phyloP scores from a whole-genome alignment of 2,329 filamentous ascomycete genomes.

The Diatrype stigma region DNA sequence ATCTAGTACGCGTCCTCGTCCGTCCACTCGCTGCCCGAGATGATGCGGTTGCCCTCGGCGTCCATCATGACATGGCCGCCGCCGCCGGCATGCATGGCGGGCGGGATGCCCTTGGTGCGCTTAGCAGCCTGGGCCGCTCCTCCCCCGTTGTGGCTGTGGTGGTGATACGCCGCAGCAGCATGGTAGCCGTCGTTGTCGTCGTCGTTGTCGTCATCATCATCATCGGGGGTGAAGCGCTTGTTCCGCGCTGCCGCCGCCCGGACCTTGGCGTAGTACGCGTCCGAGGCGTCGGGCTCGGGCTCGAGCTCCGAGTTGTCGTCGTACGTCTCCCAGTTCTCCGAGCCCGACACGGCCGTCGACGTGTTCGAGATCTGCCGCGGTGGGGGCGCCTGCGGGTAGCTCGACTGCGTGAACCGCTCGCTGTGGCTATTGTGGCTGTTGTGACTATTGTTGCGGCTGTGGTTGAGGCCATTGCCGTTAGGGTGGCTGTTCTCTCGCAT shows the following conservation, averaged over 20 bases:
- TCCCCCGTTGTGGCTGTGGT: neutral
- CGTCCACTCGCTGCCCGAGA: conserved; percentile 64
- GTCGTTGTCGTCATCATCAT: conserved; percentile 34
- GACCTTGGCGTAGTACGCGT: conserved; percentile 76
- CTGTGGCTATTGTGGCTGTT: conserved; percentile 10
- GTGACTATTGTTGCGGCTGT: too few relatives aligned
- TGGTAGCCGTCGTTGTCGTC: conserved; percentile 35
- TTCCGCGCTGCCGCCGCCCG: conserved; percentile 62
- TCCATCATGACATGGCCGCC: conserved; percentile 46
- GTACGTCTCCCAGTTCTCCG: conserved; percentile 98
- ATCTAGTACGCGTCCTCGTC: conserved; percentile 60
- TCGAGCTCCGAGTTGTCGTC: conserved; percentile 78
- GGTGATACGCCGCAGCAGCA: neutral
- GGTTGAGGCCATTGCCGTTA: too few relatives aligned
- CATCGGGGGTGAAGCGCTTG: conserved; percentile 58
- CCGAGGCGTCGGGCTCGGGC: conserved; percentile 68
- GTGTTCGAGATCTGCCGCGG: conserved; percentile 69
- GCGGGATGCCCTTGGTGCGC: conserved; percentile 50
- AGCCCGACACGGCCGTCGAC: conserved; percentile 60
- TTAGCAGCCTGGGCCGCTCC: conserved; percentile 48
- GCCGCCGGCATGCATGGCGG: conserved; percentile 36
- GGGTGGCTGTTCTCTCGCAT: neutral
- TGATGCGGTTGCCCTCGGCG: conserved; percentile 56
- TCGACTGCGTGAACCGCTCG: conserved; percentile 28
- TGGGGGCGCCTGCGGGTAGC: conserved; percentile 39